Evolutionary conservation across 78 protist genomes (phyloP).

Genomic region (Dictyostelium intermedium): DNA sequence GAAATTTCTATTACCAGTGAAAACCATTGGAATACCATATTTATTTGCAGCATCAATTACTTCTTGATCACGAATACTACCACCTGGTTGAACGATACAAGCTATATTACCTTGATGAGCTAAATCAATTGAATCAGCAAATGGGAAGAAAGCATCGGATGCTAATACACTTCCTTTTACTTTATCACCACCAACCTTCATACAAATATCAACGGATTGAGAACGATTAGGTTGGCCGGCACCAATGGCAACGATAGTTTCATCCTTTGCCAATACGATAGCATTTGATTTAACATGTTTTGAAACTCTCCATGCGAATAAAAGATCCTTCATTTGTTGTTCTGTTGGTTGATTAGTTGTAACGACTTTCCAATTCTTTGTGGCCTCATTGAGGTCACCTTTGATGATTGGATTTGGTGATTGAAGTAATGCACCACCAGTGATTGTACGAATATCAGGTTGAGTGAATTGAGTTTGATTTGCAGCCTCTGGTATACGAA

Average conservation of each 20-base stretch:
- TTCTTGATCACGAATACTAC: slow-evolving; percentile 74
- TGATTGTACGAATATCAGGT: slow-evolving; percentile 66
- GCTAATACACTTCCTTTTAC: slow-evolving; percentile 54
- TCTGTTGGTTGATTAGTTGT: slow-evolving; percentile 51
- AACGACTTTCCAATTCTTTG: slow-evolving; percentile 62
- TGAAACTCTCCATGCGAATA: slow-evolving; percentile 67
- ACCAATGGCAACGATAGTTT: slow-evolving; percentile 77
- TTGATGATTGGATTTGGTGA: slow-evolving; percentile 59
- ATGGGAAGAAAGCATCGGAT: slow-evolving; percentile 87
- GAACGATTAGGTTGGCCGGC: slow-evolving; percentile 82
- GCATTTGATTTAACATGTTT: slow-evolving; percentile 83
- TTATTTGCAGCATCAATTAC: slow-evolving; percentile 75
- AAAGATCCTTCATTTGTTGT: slow-evolving; percentile 60
- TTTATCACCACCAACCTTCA: slow-evolving; percentile 66
- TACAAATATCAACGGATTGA: slow-evolving; percentile 57
- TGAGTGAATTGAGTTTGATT: slow-evolving; percentile 37
- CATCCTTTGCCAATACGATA: slow-evolving; percentile 56
- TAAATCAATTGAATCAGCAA: slow-evolving; percentile 72
- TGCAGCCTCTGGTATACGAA: slow-evolving; percentile 48
- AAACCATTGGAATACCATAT: slow-evolving; percentile 64
- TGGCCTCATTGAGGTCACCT: slow-evolving; percentile 22
- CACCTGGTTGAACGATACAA: slow-evolving; percentile 83
- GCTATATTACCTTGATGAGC: slow-evolving; percentile 46
- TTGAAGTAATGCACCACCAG: slow-evolving; percentile 80
- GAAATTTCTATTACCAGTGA: slow-evolving; percentile 79